Evolutionary conservation across 75 land plant species (phyloP), one percentile per base, ranked within the genome.

Genomic region (Isoetes taiwanensis): DNA sequence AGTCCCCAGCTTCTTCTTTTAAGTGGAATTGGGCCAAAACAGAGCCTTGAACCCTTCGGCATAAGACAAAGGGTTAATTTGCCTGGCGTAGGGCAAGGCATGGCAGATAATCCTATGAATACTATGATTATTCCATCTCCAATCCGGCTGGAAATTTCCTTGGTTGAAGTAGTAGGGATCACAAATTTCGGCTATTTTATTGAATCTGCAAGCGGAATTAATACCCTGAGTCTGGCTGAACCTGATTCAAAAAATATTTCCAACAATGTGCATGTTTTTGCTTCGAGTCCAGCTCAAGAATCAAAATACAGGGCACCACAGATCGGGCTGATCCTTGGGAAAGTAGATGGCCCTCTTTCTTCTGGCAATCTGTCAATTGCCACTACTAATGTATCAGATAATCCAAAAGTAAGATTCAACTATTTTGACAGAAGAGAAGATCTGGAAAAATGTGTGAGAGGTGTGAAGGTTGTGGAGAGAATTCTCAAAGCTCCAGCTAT

Each of bases 341-440:
- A 85, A 59, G 62, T 82, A 2, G 55, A 66, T 0, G 67, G 72
- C 10, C 90, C 90, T 0, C 8, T 54, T 12, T 79, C 83, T 0
- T 2, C 16, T 3, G 87, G 90, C 0, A 43, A 58, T 0, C 66
- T 85, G 5, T 53, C 69, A 9, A 68, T 85, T 32, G 54, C 58
- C 23, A 74, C 68, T 58, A 74, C 58, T 21, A 76, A 85, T 57
- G 69, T 63, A 5, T 60, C 72, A 34, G 62, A 72, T 41, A 79
- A 64, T 30, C 86, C 86, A 0, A n/a, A 29, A 14, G 83, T 82
- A 2, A 28, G 71, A 0, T 85, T 79, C 72, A 85, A 85, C 56
- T 85, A 85, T 66, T 85, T 73, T 50, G 6, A 50, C 25, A 41
- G 70, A 34, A 63, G 70, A 2, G 2, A 46, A 17, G 88, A 84